Conservation (phyloP, 1,139 yeast genomes). For the Hansenula anomala region DNA sequence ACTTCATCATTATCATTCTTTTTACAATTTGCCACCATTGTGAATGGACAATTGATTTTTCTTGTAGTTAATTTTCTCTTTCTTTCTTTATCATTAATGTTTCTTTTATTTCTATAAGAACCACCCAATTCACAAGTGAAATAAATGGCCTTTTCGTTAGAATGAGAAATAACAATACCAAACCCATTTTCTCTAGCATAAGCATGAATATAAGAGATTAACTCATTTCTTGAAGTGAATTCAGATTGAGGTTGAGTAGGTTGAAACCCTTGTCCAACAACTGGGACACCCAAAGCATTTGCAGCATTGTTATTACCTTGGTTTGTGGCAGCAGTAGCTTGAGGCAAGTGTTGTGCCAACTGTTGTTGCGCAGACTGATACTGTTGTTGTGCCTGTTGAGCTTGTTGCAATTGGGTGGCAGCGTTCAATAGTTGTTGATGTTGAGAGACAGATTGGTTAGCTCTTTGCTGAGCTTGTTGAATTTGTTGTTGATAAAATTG, state of each 20-base stretch:
- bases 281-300: constrained; percentile 2
- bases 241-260: constrained; percentile 20
- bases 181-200: constrained; percentile 25
- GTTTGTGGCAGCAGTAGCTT: constrained; percentile 2
- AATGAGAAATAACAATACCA: constrained; percentile 26
- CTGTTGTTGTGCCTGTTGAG: constrained; percentile 5
- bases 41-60: constrained; percentile 24
- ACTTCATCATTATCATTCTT: constrained; percentile 22
- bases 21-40: constrained; percentile 25
- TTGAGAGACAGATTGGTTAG: constrained; percentile 6
- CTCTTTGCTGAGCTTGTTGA: constrained; percentile 11
- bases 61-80: constrained; percentile 24
- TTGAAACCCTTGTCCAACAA: constrained; percentile 8
- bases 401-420: constrained; percentile 3
- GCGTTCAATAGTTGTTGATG: constrained; percentile 9
- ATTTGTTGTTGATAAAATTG: constrained; percentile 13
- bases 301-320: not conserved
- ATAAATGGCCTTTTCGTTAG: constrained; percentile 25
- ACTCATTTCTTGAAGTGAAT: constrained; percentile 17
- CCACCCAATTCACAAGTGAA: constrained; percentile 26
- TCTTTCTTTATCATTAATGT: constrained; percentile 24
- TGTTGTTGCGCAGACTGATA: constrained; percentile 9
- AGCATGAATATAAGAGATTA: constrained; percentile 21
- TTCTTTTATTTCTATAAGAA: constrained; percentile 24
- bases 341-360: constrained; percentile 12